These are phyloP conservation scores for Ichthyophthirius multifiliis DNA, from an alignment of 169 alveolate genomes.

Conservation along the genomic window DNA sequence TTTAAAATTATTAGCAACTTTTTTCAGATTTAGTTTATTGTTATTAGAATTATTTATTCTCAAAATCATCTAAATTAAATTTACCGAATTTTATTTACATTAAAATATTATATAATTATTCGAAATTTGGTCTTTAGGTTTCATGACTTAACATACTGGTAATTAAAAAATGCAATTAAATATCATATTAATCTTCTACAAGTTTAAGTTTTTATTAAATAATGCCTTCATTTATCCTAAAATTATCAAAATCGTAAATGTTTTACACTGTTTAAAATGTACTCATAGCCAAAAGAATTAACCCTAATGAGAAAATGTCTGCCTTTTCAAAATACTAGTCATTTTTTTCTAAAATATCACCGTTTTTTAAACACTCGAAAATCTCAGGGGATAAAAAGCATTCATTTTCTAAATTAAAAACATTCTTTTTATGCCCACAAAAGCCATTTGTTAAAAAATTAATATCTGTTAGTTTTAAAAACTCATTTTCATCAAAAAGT, in stretches of 20 bases:
- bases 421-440: background rate
- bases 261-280: background rate
- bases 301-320: constrained; percentile 3
- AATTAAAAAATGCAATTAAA: background rate
- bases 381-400: constrained; percentile 4
- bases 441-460: background rate
- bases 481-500: background rate
- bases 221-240: background rate
- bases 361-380: background rate
- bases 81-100: background rate
- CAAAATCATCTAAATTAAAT: background rate
- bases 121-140: background rate
- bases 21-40: too few species aligned
- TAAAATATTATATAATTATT: background rate
- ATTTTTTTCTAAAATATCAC: background rate
- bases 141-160: background rate
- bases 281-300: background rate
- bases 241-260: background rate
- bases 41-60: too few species aligned
- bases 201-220: background rate
- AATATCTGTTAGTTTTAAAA: background rate
- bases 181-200: background rate
- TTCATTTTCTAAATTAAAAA: background rate
- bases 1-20: too few species aligned
- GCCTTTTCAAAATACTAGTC: background rate